Conservation (phyloP, 2,329 filamentous ascomycete species). For the Septoria linicola region DNA sequence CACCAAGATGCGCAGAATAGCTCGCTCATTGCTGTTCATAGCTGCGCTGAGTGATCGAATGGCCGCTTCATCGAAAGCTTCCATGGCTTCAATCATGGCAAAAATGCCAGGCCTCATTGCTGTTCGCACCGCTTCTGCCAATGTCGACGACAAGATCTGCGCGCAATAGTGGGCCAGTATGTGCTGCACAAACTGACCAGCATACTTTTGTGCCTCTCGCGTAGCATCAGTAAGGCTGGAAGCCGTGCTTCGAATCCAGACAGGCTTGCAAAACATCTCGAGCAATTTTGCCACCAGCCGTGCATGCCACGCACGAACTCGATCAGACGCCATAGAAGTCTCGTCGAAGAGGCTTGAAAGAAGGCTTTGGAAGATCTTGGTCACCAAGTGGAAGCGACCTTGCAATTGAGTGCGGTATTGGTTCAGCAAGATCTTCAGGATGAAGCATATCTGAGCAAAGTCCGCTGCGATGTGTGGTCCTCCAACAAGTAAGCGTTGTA, state of each 20-base stretch:
- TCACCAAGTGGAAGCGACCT: conserved; percentile 60
- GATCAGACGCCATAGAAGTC: conserved; percentile 22
- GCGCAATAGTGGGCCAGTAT: conserved; percentile 58
- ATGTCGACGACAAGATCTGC: conserved; percentile 50
- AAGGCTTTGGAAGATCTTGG: conserved; percentile 56
- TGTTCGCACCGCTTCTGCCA: conserved; percentile 54
- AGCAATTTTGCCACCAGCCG: conserved; percentile 56
- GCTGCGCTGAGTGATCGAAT: conserved; percentile 53
- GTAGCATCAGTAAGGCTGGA: conserved; percentile 57
- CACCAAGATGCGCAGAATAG: conserved; percentile 54
- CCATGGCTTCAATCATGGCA: conserved; percentile 54
- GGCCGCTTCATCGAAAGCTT: conserved; percentile 44
- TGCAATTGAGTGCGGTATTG: conserved; percentile 59
- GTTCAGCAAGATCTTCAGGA: conserved; percentile 54
- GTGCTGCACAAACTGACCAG: conserved; percentile 58
- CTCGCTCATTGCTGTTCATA: conserved; percentile 53
- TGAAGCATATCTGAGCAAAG: conserved; percentile 55
- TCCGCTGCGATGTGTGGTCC: conserved; percentile 39
- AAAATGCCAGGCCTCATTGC: conserved; percentile 54
- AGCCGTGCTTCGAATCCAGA: conserved; percentile 45
- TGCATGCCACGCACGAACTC: conserved; percentile 43
- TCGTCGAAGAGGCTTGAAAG: conserved; percentile 56
- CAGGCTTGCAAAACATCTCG: conserved; percentile 61
- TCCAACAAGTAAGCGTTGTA: conserved; percentile 39
- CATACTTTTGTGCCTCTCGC: conserved; percentile 58